Evolutionary conservation across 2,329 filamentous ascomycete species (phyloP).

Genomic region (Ampelomyces quisqualis): DNA sequence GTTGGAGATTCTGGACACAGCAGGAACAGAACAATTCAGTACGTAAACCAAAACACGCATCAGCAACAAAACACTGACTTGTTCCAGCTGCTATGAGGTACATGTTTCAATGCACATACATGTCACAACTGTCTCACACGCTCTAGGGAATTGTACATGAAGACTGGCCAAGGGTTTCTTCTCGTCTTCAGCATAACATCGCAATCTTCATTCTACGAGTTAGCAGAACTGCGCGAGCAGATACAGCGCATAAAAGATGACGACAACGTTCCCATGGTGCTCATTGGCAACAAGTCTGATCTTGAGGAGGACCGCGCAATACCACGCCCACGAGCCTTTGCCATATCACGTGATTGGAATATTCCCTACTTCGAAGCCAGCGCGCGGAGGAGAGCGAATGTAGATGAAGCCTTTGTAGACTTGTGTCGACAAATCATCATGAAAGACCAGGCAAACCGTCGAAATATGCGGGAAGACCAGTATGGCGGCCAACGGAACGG

Average conservation of each 20-base stretch:
- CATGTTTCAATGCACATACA: conserved; percentile 14
- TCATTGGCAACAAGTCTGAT: conserved; percentile 90
- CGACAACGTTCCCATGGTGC: conserved; percentile 80
- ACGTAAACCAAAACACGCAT: conserved; percentile 43
- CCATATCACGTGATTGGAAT: conserved; percentile 82
- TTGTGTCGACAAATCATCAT: conserved; percentile 80
- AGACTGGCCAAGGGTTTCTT: conserved; percentile 86
- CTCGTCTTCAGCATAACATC: conserved; percentile 92
- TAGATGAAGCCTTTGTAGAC: conserved; percentile 86
- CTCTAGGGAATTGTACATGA: conserved; percentile 64
- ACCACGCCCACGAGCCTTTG: conserved; percentile 75
- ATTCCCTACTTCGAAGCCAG: conserved; percentile 91
- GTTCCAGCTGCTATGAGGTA: conserved; percentile 40
- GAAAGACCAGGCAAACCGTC: conserved; percentile 59
- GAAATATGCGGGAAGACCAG: conserved; percentile 19
- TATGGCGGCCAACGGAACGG: conserved; percentile 13
- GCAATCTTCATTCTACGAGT: conserved; percentile 76
- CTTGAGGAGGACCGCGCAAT: conserved; percentile 82
- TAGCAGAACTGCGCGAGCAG: conserved; percentile 79
- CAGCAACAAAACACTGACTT: conserved; percentile 16
- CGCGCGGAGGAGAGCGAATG: conserved; percentile 78
- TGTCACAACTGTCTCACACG: conserved; percentile 13
- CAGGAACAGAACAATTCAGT: conserved; percentile 92
- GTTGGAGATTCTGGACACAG: conserved; percentile 88
- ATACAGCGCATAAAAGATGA: conserved; percentile 91